phyloP scores from a whole-genome alignment of 2,329 filamentous ascomycete species.

The Cladosporium sp. region DNA sequence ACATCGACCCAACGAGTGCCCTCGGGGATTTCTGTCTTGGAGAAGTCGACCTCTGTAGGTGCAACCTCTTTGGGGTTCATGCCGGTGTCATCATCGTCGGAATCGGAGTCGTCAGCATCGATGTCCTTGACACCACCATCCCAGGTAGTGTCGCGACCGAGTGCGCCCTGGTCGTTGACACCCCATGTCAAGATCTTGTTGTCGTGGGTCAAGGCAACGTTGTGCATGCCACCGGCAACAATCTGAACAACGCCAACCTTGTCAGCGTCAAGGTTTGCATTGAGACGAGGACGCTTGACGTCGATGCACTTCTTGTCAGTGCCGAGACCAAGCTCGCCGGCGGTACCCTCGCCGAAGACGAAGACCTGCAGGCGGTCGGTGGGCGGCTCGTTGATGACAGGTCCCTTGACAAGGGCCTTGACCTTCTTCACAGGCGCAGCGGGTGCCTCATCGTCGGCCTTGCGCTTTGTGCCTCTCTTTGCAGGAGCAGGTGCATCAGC shows the following conservation, averaged over 20 bases:
- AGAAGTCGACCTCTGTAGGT: conserved; percentile 48
- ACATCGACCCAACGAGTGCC: conserved; percentile 67
- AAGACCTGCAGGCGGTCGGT: conserved; percentile 68
- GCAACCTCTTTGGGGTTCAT: conserved; percentile 73
- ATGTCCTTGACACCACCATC: conserved; percentile 61
- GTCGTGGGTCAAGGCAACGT: conserved; percentile 71
- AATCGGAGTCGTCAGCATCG: conserved; percentile 54
- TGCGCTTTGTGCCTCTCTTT: conserved; percentile 31
- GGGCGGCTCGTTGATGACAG: conserved; percentile 64
- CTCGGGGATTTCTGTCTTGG: conserved; percentile 44
- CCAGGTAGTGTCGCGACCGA: conserved; percentile 72
- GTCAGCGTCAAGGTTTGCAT: conserved; percentile 58
- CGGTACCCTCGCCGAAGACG: conserved; percentile 76
- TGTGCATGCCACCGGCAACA: conserved; percentile 81
- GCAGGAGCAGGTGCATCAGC: conserved; percentile 17
- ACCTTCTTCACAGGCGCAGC: conserved; percentile 34
- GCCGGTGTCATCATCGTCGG: conserved; percentile 59
- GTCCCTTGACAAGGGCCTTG: conserved; percentile 31
- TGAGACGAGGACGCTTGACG: conserved; percentile 72
- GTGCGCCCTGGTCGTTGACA: conserved; percentile 80
- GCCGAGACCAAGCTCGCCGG: conserved; percentile 81
- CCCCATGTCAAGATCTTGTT: conserved; percentile 85
- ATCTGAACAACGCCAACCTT: conserved; percentile 70
- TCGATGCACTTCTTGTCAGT: conserved; percentile 65
- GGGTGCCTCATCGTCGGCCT: conserved; percentile 31